A percentile compares a stretch with the other conserved stretches of the same genome.
phyloP scores from a whole-genome alignment of 2,329 filamentous ascomycete species.

The Lachnum nothofagi region DNA sequence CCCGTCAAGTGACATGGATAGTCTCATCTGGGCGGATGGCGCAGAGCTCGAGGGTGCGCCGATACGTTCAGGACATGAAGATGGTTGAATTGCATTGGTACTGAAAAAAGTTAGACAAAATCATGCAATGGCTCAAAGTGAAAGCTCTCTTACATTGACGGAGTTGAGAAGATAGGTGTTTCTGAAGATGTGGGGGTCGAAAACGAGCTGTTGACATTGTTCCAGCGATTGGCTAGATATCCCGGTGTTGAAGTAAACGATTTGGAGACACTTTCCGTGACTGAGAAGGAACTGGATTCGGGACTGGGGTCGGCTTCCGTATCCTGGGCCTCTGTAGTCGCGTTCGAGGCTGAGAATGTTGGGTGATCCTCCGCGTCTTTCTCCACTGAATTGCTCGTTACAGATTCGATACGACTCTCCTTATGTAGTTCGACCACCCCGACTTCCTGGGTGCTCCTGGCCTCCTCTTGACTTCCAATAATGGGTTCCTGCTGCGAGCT shows the following conservation, averaged over 20 bases:
- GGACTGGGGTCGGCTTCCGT: background rate
- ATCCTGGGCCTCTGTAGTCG: background rate
- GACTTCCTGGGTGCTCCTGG: conserved; percentile 1
- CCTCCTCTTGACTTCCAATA: conserved; percentile 13
- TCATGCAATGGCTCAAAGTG: background rate
- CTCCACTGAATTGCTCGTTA: conserved; percentile 7
- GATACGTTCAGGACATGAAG: conserved; percentile 30
- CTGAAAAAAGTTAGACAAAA: conserved; percentile 16
- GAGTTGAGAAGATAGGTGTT: conserved; percentile 33
- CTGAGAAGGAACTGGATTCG: conserved; percentile 14
- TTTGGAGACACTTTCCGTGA: conserved; percentile 18
- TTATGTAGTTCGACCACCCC: background rate
- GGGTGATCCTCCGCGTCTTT: background rate
- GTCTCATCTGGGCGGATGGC: conserved; percentile 48
- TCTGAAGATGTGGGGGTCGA: conserved; percentile 43
- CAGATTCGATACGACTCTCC: background rate
- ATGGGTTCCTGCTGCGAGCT: conserved; percentile 13
- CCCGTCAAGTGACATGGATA: conserved; percentile 82
- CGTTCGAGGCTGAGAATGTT: background rate
- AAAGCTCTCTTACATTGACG: conserved; percentile 38
- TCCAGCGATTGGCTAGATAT: conserved; percentile 50
- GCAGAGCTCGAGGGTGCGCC: conserved; percentile 15
- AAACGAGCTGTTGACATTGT: conserved; percentile 44
- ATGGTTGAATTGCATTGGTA: conserved; percentile 21
- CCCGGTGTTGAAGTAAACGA: conserved; percentile 32